Conservation (phyloP, 805 yeast genomes). For the Candida fluviatilis region DNA sequence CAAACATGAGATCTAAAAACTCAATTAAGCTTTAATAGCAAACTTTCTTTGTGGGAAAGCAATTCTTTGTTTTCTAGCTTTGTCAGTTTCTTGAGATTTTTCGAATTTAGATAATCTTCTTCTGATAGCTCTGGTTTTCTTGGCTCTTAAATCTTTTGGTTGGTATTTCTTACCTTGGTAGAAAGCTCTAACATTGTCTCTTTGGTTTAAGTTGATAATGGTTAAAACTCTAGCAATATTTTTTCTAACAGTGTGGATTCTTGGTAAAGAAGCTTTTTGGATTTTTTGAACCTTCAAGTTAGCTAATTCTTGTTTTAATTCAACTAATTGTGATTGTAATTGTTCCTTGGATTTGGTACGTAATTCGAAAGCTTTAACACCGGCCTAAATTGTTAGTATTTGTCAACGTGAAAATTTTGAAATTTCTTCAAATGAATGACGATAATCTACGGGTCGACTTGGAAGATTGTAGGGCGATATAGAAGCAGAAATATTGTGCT, state of each 20-base stretch:
- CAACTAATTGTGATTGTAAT: slow-evolving; percentile 90
- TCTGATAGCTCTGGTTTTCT: slow-evolving; percentile 99
- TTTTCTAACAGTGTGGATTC: slow-evolving; percentile 96
- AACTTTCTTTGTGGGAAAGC: slow-evolving; percentile 98
- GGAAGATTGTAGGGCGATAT: too few relatives aligned
- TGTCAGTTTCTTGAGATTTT: slow-evolving; percentile 75
- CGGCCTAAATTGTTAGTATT: slow-evolving; percentile 70
- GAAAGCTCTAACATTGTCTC: slow-evolving; percentile 91
- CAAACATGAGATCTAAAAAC: slow-evolving; percentile 1
- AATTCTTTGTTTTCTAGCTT: slow-evolving; percentile 85
- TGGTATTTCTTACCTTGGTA: slow-evolving; percentile 92
- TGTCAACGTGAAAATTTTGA: slow-evolving; percentile 6
- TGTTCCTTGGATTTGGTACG: slow-evolving; percentile 96
- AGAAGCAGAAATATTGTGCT: too few relatives aligned
- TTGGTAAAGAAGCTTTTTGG: slow-evolving; percentile 89
- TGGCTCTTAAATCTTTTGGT: slow-evolving; percentile 98
- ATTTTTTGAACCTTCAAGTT: slow-evolving; percentile 93
- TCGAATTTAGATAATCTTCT: slow-evolving; percentile 89
- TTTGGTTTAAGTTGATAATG: slow-evolving; percentile 93
- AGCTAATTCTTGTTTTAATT: slow-evolving; percentile 95
- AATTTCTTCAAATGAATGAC: neutral
- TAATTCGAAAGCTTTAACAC: slow-evolving; percentile 92
- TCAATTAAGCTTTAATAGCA: slow-evolving; percentile 92
- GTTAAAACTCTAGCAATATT: slow-evolving; percentile 98
- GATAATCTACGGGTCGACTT: too few relatives aligned